A percentile compares a stretch with the other conserved stretches of the same genome.
Conservation (phyloP, 805 yeast genomes). For the Zygosaccharomyces siamensis region DNA sequence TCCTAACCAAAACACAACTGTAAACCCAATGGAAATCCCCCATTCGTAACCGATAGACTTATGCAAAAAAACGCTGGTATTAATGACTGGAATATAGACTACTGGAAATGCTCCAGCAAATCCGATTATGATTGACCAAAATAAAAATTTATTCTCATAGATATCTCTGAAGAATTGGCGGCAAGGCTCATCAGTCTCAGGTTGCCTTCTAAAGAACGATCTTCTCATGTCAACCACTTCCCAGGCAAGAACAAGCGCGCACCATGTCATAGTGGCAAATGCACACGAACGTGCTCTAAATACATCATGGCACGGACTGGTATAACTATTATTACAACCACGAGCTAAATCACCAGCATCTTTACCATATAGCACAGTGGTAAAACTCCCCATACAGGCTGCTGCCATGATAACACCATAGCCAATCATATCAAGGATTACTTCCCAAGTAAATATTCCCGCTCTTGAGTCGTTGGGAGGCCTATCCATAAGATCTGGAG, state of each 20-base stretch:
- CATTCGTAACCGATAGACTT: slow-evolving; percentile 70
- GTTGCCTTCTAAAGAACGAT: slow-evolving; percentile 68
- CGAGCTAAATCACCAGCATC: slow-evolving; percentile 63
- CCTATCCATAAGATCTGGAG: slow-evolving; percentile 87
- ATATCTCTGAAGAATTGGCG: slow-evolving; percentile 59
- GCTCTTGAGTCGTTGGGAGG: slow-evolving; percentile 89
- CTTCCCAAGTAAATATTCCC: slow-evolving; percentile 67
- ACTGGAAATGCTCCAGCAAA: slow-evolving; percentile 72
- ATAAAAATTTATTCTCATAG: slow-evolving; percentile 70
- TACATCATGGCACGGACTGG: slow-evolving; percentile 52
- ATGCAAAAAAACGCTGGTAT: slow-evolving; percentile 69
- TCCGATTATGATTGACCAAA: slow-evolving; percentile 76
- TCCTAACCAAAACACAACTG: slow-evolving; percentile 51
- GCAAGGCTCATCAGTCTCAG: slow-evolving; percentile 55
- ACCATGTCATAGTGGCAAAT: slow-evolving; percentile 82
- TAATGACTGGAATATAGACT: slow-evolving; percentile 84
- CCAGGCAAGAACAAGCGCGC: slow-evolving; percentile 78
- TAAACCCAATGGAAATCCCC: slow-evolving; percentile 65
- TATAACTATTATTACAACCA: slow-evolving; percentile 52
- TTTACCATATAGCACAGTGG: slow-evolving; percentile 59
- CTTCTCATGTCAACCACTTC: slow-evolving; percentile 69
- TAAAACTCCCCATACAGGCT: slow-evolving; percentile 62
- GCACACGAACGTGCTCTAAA: slow-evolving; percentile 73
- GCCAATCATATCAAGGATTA: slow-evolving; percentile 62
- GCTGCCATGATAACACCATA: slow-evolving; percentile 74